Evolutionary conservation across 768 basidiomycete species (phyloP), one percentile per base, ranked within the genome.

Genomic region (Leccinum barrowsii): DNA sequence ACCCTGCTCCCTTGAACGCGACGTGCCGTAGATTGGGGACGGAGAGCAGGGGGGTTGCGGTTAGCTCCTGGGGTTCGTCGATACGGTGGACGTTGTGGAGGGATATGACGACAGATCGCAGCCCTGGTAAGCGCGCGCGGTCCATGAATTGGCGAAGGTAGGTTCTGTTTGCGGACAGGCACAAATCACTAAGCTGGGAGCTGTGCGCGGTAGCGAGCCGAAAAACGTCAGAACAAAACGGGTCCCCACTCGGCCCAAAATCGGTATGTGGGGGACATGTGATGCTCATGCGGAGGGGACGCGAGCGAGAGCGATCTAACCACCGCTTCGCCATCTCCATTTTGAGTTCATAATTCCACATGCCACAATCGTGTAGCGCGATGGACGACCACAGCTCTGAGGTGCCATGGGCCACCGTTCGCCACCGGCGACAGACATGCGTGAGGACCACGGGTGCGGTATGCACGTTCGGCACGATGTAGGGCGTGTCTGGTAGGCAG

Each of bases 321-420:
- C 70, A 71, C 26, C 15, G 48, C 50, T 60, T 54, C 12, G 62
- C 51, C 72, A 71, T 73, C 28, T 54, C 53, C 15, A 72, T 51
- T 13, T 73, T 63, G 21, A 64, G 58, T 7, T 66, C 64, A 35
- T 55, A 61, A 49, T 70, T 73, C 70, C 70, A 71, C n/a, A 60
- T 55, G 19, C 71, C 73, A n/a, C 58, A 60, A 48, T 74, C 73
- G 8, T 54, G 37, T 7, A 74, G 54, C 11, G 65, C 53, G 19
- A 74, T 59, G 50, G 64, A 68, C 10, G 70, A 61, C 73, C 73
- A 74, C 1, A 74, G 55, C 55, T 73, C 69, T 3, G 75, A 70
- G 2, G 75, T 68, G 5, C 63, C 58, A 15, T 67, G 63, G 21
- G 56, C 64, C 56, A 76, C 62, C 6, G 30, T 50, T 46, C 73